Base-by-base conservation (phyloP, 768 basidiomycete genomes). In the Clathrus columnatus region DNA sequence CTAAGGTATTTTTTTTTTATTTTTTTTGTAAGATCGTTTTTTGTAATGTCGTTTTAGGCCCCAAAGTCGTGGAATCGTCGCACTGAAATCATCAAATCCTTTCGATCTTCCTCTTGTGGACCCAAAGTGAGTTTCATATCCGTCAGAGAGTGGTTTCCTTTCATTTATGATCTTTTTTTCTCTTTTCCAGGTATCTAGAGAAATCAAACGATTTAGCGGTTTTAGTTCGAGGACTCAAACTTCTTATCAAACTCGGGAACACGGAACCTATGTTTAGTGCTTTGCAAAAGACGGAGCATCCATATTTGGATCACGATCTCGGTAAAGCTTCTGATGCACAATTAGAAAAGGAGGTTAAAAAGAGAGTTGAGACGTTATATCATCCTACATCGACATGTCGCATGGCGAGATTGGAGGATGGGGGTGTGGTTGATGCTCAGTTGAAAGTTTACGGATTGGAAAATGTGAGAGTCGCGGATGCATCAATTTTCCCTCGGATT, bases 401-500 rank as follows among this genome's bases (percentile, higher is more conserved):
- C 61, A 70, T 67, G 76, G 71, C 66, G 16, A 74, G 62, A 51
- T 60, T 54, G 28, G 61, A 46, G 32, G 66, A 71, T 20, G 69
- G 65, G 4, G 73, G 76, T 6, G 77, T 77, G 0, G 67, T 80
- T 46, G 75, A 78, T 47, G 30, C 76, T 23, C 60, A 65, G 49
- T 56, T 80, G 56, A 58, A 64, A 21, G 76, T 81, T 30, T 68
- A 76, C 41, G 79, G 77, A 4, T 61, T 69, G 5, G 61, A 63
- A 49, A 68, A 71, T 48, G 67, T 80, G 48, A 57, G 78, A 17
- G 68, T 80, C 17, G 76, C 67, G n/a, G 78, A 80, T 58, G 76
- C 75, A 43, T 73, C 71, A 8, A 61, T 78, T 26, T 72, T 72
- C 54, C 76, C 78, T 43, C 69, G 64, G 32, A 64, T 78, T 50